A percentile compares a stretch with the other conserved stretches of the same genome.
Conservation (phyloP, 129 eudicot species). For the Flaveria brownii region DNA sequence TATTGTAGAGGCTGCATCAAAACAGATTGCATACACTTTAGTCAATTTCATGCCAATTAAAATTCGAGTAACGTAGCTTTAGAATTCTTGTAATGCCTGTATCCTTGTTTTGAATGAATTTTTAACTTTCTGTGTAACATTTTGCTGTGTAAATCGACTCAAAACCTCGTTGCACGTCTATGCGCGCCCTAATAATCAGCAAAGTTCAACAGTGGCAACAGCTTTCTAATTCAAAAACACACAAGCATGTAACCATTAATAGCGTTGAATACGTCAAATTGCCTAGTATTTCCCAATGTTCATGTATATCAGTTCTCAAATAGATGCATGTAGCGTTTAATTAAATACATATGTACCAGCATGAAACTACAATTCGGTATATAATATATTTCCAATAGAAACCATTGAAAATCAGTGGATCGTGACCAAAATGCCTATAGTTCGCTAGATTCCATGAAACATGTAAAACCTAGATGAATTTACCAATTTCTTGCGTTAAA, state of each 20-base stretch:
- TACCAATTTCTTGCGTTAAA: too few relatives aligned
- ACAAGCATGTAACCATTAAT: conserved; percentile 12
- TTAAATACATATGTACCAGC: not conserved
- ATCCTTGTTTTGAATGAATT: not conserved
- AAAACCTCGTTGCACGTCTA: not conserved
- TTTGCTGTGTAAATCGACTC: not conserved
- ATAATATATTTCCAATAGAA: not conserved
- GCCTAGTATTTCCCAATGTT: too few relatives aligned
- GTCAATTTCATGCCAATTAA: not conserved
- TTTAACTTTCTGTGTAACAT: not conserved
- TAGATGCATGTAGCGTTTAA: too few relatives aligned
- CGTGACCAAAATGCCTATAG: not conserved
- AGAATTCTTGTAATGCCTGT: not conserved
- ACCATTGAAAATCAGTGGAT: not conserved
- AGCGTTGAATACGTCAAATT: too few relatives aligned
- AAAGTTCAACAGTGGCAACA: not conserved
- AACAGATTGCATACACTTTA: not conserved
- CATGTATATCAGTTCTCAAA: too few relatives aligned
- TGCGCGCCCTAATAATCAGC: not conserved
- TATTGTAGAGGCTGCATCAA: conserved; percentile 76
- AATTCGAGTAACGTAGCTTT: not conserved
- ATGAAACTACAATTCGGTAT: conserved; percentile 1
- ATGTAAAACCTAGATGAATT: not conserved
- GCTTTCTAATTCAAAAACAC: not conserved
- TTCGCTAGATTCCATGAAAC: not conserved